Base-by-base conservation (phyloP, 1,284 basidiomycete species). In the Dichomitus squalens region DNA sequence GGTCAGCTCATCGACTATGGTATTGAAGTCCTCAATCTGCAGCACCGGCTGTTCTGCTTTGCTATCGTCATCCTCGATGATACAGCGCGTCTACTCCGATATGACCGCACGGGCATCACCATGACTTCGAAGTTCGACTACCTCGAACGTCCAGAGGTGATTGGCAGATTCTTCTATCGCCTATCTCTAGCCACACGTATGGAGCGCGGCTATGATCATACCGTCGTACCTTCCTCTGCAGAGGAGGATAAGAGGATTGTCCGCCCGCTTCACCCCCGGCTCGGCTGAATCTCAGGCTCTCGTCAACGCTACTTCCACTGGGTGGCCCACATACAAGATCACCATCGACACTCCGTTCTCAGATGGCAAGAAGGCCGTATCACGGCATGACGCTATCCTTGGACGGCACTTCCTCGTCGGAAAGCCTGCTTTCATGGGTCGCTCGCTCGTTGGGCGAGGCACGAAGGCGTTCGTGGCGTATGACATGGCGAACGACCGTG, bases 161-260 rank as follows among this genome's bases (percentile, higher is more conserved):
- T 66, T 6, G 40, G 46, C 8, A 50, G 52, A 21, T 59, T 64
- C 51, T 27, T 66, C 16, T 63, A 54, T 48, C 56, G 63, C 3
- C 57, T 55, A 47, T 43, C 49, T n/a, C 12, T 16, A 2, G 7
- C 8, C 3, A n/a, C 5, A 14, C 12, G 25, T 3, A 21, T 2
- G 3, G 41, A 12, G 1, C 14, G 14, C 0, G 41, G 41, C 6
- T n/a, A 44, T 12, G 41, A 44, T n/a, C 41, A 18, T 0, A 44
- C 41, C 14, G 41, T 7, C 6, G 4, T 2, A 1, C 41, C 16
- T 1, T 18, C 41, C 3, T 1, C 2, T 16, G 14, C 5, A 7
- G 41, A 14, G 2, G 25, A 29, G 6, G 25, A 1, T 12, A 4
- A 4, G 41, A 9, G 9, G 7, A 7, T n/a, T 44, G 41, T 21